These are phyloP conservation scores for Termitomyces sp. DNA, from an alignment of 1,284 basidiomycete genomes.

Conservation along the genomic window DNA sequence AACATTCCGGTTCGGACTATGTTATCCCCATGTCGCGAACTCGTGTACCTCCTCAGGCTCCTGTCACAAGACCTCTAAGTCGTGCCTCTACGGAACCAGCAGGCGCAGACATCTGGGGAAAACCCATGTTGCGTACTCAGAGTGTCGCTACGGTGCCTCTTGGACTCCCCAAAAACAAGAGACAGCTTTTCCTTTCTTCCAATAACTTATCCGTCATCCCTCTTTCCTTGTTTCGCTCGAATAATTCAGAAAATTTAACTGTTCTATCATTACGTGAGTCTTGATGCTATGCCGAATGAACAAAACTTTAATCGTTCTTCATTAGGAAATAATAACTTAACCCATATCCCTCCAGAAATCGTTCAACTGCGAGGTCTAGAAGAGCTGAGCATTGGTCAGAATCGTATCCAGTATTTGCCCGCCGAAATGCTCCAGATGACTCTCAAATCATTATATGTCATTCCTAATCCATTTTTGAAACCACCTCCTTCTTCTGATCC, in stretches of 20 bases:
- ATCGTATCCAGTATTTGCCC: conserved; percentile 57
- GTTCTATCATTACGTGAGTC: conserved; percentile 53
- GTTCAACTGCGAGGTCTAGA: conserved; percentile 46
- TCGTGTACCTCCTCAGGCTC: not conserved
- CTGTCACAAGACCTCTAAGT: conserved; percentile 15
- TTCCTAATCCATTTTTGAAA: conserved; percentile 54
- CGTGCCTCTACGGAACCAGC: conserved; percentile 22
- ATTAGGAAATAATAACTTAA: conserved; percentile 54
- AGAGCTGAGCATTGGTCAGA: conserved; percentile 59
- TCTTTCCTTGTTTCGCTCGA: conserved; percentile 39
- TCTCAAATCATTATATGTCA: conserved; percentile 40
- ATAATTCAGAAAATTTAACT: conserved; percentile 41
- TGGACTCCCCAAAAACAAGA: conserved; percentile 32
- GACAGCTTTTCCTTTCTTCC: conserved; percentile 42
- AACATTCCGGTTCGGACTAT: conserved; percentile 16
- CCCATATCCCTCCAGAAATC: conserved; percentile 63
- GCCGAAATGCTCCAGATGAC: conserved; percentile 58
- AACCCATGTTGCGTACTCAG: conserved; percentile 18
- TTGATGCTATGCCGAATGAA: not conserved
- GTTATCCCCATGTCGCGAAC: conserved; percentile 15
- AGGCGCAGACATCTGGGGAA: conserved; percentile 6
- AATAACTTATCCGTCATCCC: conserved; percentile 50
- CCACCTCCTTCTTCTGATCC: conserved; percentile 25
- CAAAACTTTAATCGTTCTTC: conserved; percentile 1
- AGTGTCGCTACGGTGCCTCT: conserved; percentile 18